phyloP scores from a whole-genome alignment of 1,284 basidiomycete species.

The Pascua guehoae region DNA sequence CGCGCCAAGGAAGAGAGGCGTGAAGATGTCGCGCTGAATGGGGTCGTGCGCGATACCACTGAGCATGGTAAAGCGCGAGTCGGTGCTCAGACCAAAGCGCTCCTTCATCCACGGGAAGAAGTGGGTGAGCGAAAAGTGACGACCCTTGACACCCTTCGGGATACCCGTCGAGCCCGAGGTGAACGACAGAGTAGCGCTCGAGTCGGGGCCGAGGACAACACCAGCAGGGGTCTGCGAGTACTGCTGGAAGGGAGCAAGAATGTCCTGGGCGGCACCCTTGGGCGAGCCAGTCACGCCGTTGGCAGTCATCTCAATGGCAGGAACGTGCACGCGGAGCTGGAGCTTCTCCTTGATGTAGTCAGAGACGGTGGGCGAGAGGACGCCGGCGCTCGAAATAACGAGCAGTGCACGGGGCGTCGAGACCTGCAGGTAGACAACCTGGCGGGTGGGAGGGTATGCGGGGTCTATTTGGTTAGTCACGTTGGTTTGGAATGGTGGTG shows the following conservation, averaged over 20 bases:
- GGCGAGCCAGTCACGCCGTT: slow-evolving; percentile 68
- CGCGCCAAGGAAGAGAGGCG: slow-evolving; percentile 95
- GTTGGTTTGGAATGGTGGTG: no score
- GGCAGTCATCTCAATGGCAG: slow-evolving; percentile 73
- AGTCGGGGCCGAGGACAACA: slow-evolving; percentile 87
- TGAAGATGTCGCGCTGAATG: slow-evolving; percentile 99
- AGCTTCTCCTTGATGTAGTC: slow-evolving; percentile 79
- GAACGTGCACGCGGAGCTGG: slow-evolving; percentile 85
- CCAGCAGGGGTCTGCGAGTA: slow-evolving; percentile 56
- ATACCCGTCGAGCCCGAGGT: slow-evolving; percentile 98
- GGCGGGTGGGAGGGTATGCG: slow-evolving; percentile 89
- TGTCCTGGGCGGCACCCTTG: slow-evolving; percentile 33
- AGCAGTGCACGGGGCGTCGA: slow-evolving; percentile 90
- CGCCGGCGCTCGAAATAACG: slow-evolving; percentile 86
- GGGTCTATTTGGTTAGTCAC: slow-evolving; percentile 61
- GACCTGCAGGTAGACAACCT: slow-evolving; percentile 93
- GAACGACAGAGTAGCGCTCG: slow-evolving; percentile 90
- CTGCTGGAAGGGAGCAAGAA: slow-evolving; percentile 52
- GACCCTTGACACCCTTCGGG: slow-evolving; percentile 92
- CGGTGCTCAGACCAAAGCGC: slow-evolving; percentile 70
- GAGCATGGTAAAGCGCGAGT: slow-evolving; percentile 94
- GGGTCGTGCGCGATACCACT: slow-evolving; percentile 99
- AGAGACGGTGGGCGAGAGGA: slow-evolving; percentile 74
- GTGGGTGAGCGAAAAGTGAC: slow-evolving; percentile 95
- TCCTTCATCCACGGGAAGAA: slow-evolving; percentile 99